phyloP scores from a whole-genome alignment of 108 stramenopile species.

The Stephanodiscus triporus region DNA sequence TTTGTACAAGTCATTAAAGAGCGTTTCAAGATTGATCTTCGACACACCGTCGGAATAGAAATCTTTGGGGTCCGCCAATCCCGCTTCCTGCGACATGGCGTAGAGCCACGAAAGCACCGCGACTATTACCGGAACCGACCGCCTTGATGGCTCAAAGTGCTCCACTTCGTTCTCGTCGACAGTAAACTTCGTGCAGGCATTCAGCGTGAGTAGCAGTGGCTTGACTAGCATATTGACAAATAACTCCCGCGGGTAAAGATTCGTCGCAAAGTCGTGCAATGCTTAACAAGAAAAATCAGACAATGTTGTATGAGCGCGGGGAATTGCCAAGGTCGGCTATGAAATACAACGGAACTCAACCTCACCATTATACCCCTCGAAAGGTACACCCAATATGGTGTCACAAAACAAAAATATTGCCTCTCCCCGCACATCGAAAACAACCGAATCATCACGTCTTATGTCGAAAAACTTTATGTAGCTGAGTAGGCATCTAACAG shows the following conservation, averaged over 20 bases:
- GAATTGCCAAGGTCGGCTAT: conserved; percentile 37
- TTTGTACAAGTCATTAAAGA: conserved; percentile 61
- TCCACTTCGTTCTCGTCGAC: conserved; percentile 50
- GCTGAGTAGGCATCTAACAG: conserved; percentile 66
- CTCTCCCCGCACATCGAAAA: conserved; percentile 40
- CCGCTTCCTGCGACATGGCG: conserved; percentile 45
- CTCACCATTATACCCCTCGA: conserved; percentile 38
- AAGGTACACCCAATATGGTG: conserved; percentile 36
- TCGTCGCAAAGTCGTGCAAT: conserved; percentile 61
- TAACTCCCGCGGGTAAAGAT: conserved; percentile 49
- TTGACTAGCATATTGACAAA: conserved; percentile 66
- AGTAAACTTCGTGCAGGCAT: conserved; percentile 37
- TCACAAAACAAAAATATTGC: conserved; percentile 42
- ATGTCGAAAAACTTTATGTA: conserved; percentile 70
- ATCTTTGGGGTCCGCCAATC: conserved; percentile 55
- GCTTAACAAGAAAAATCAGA: conserved; percentile 58
- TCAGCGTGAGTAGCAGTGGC: conserved; percentile 62
- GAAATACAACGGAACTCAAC: neutral
- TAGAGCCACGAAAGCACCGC: conserved; percentile 73
- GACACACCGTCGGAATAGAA: conserved; percentile 67
- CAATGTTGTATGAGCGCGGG: conserved; percentile 49
- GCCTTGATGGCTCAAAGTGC: conserved; percentile 43
- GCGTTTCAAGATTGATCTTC: conserved; percentile 54
- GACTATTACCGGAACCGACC: conserved; percentile 63
- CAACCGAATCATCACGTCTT: conserved; percentile 19